These are phyloP conservation scores for Eudorina sp. DNA, from an alignment of 139 green algal genomes.

Conservation along the genomic window DNA sequence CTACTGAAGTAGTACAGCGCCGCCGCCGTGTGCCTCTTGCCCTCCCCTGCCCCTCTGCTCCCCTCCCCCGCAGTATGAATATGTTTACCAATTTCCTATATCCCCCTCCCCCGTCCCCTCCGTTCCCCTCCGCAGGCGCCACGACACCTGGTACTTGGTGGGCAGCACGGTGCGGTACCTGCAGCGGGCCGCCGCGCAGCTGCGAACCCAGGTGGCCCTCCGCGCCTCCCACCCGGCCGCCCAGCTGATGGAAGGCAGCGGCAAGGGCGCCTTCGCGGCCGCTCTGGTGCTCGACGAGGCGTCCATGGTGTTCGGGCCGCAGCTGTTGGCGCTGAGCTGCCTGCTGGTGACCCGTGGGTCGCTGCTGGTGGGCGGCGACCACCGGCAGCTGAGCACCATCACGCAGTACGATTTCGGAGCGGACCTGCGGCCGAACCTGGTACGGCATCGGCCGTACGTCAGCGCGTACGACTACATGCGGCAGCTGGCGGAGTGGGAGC, in stretches of 20 bases:
- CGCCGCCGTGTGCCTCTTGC: too few species aligned
- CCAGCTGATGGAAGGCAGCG: neutral
- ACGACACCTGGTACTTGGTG: neutral
- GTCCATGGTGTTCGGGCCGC: constrained; percentile 26
- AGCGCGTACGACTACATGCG: constrained; percentile 44
- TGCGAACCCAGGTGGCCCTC: neutral
- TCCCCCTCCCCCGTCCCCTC: too few species aligned
- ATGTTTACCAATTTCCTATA: too few species aligned
- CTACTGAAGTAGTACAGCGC: too few species aligned
- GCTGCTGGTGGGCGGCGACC: constrained; percentile 40
- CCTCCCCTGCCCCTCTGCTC: too few species aligned
- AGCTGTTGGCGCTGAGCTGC: constrained; percentile 31
- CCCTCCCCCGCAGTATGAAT: too few species aligned
- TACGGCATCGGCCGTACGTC: constrained; percentile 9
- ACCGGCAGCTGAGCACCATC: constrained; percentile 42
- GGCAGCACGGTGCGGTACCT: constrained; percentile 31
- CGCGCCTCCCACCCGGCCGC: neutral
- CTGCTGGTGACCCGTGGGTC: constrained; percentile 9
- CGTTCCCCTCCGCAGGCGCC: neutral
- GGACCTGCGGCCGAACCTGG: constrained; percentile 22
- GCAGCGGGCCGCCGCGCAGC: neutral
- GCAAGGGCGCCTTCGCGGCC: neutral
- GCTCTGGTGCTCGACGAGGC: constrained; percentile 44
- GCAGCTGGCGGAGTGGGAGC: neutral
- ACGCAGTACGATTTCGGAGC: constrained; percentile 8